Evolutionary conservation across 2,329 filamentous ascomycete species (phyloP), one percentile per base, ranked within the genome.

Genomic region (Clonostachys byssicola): DNA sequence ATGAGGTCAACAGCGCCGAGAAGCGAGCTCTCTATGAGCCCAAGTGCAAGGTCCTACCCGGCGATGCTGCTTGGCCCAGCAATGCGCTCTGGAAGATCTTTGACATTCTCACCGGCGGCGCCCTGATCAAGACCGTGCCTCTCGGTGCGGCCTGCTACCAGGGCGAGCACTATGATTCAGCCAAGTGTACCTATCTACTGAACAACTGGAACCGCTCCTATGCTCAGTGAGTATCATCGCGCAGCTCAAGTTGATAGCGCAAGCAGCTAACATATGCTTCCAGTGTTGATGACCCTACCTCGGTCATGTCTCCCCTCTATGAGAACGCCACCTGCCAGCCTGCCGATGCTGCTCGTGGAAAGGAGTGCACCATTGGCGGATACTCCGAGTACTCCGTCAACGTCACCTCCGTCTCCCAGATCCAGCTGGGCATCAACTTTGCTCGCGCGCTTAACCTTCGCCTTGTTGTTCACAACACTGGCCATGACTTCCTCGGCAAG

Each of bases 401-500:
- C 36, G 66, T 61, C 7, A 66, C 60, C 33, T 68, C 59, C 17
- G 68, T 71, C 2, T 61, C 63, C 6, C 68, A 75, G 49, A 65
- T 75, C 40, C 72, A 74, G 59, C 63, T 70, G 3, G 65, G 69
- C 12, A 58, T 76, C 44, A 73, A 73, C 53, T 69, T 77, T 51
- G 72, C 73, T 10, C 63, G 67, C 16, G 66, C 62, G 41, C 53
- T 63, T 23, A 74, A 77, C 54, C 62, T 78, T 40, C 74, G 75
- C 3, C 59, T 79, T n/a, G 68, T 78, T 40, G 63, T 80, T 45
- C 76, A 60, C 45, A 68, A 79, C 60, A 80, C 75, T 0, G 76
- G 74, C 30, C 77, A 80, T 53, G 74, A 78, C 52, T 78, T 74
- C 53, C 62, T 67, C 35, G 84, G 83, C 39, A 77, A 79, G 40